phyloP scores from a whole-genome alignment of 176 grass and related monocot species.

The Stipa capillata region DNA sequence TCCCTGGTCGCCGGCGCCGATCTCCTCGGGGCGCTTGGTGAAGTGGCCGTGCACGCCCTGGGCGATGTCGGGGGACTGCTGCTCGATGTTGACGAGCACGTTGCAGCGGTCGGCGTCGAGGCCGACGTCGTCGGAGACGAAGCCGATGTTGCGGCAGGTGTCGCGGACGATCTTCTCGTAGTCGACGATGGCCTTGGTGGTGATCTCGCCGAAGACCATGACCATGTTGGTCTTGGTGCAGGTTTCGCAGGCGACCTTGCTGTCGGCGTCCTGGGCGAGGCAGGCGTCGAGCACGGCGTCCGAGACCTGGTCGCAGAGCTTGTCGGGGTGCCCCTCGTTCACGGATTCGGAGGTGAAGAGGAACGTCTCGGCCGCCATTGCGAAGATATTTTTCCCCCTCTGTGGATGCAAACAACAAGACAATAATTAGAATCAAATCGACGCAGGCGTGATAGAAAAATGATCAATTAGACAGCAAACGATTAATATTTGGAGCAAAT shows the following conservation, averaged over 20 bases:
- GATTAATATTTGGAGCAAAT: too few species aligned
- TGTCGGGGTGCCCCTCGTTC: slow-evolving; percentile 62
- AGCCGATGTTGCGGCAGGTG: slow-evolving; percentile 67
- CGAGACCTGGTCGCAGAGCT: slow-evolving; percentile 60
- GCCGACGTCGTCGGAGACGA: slow-evolving; percentile 52
- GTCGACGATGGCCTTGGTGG: slow-evolving; percentile 69
- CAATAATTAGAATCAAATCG: too few species aligned
- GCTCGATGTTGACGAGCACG: slow-evolving; percentile 70
- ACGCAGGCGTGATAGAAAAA: too few species aligned
- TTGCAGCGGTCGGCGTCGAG: slow-evolving; percentile 59
- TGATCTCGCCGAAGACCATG: slow-evolving; percentile 88
- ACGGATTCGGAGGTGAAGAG: neutral
- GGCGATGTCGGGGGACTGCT: slow-evolving; percentile 66
- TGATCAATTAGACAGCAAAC: too few species aligned
- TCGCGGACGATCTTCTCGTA: slow-evolving; percentile 89
- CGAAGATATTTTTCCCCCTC: too few species aligned
- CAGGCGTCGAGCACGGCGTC: slow-evolving; percentile 51
- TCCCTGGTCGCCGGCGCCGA: slow-evolving; percentile 62
- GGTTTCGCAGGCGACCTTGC: slow-evolving; percentile 71
- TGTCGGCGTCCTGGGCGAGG: slow-evolving; percentile 50
- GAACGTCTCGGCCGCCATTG: neutral
- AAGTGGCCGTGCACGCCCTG: slow-evolving; percentile 68
- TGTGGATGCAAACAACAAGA: too few species aligned
- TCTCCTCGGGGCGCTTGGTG: slow-evolving; percentile 54
- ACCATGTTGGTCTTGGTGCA: slow-evolving; percentile 95